Conservation (phyloP, 176 grass and related monocot genomes). For the Triticum turgidum region DNA sequence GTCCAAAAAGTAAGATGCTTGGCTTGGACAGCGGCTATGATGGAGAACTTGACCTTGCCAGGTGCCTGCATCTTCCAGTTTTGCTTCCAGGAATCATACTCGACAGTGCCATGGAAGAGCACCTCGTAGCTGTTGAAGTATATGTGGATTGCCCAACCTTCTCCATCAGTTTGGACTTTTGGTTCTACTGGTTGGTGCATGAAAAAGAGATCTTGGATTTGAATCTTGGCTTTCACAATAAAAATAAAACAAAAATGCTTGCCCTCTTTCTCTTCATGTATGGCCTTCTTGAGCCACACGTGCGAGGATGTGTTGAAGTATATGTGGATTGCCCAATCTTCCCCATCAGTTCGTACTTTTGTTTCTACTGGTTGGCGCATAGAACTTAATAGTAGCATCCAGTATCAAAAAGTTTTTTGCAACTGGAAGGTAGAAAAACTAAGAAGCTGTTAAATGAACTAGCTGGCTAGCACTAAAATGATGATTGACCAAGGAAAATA, state of each 20-base stretch:
- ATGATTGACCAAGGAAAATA: conserved; percentile 33
- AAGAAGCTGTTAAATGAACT: conserved; percentile 39
- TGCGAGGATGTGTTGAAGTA: neutral
- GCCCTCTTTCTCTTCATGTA: neutral
- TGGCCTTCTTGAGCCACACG: neutral
- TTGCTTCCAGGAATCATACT: too few species aligned
- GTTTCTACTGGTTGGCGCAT: neutral
- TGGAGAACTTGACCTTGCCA: neutral
- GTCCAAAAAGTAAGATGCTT: neutral
- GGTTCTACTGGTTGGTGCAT: too few species aligned
- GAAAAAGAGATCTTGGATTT: too few species aligned
- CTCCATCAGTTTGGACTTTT: too few species aligned
- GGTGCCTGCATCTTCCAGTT: neutral
- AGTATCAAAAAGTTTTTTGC: neutral
- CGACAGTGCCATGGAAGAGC: neutral
- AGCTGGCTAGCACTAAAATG: conserved; percentile 31
- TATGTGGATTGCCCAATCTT: neutral
- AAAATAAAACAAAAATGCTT: neutral
- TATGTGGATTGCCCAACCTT: too few species aligned
- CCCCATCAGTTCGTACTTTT: neutral
- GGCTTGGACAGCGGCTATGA: too few species aligned
- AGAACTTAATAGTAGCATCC: neutral
- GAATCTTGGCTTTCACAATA: neutral
- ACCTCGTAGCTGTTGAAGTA: neutral
- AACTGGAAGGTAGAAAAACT: conserved; percentile 31